Conservation (phyloP, 2,329 filamentous ascomycete genomes). For the Penicillium polonicum region DNA sequence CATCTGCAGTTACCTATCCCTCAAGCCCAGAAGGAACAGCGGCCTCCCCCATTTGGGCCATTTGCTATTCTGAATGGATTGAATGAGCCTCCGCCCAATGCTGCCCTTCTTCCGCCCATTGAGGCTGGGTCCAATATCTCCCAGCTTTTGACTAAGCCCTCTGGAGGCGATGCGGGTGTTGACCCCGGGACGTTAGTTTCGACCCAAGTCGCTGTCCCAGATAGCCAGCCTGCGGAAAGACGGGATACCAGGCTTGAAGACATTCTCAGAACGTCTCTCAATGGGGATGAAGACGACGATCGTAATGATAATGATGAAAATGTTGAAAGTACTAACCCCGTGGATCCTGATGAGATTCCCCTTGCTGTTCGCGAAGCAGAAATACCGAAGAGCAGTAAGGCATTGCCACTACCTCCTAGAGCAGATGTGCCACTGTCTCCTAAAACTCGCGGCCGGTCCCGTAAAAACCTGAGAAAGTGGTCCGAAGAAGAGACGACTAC, state of each 20-base stretch:
- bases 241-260: slow-evolving; percentile 38
- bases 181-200: slow-evolving; percentile 24
- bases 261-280: slow-evolving; percentile 32
- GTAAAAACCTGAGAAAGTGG: slow-evolving; percentile 56
- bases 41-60: slow-evolving; percentile 45
- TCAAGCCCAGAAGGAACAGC: slow-evolving; percentile 46
- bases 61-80: slow-evolving; percentile 57
- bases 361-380: slow-evolving; percentile 11
- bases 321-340: slow-evolving; percentile 9
- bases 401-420: slow-evolving; percentile 9
- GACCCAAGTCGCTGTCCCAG: slow-evolving; percentile 14
- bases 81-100: slow-evolving; percentile 63
- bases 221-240: slow-evolving; percentile 30
- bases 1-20: slow-evolving; percentile 50
- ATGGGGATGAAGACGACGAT: slow-evolving; percentile 17
- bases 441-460: slow-evolving; percentile 41
- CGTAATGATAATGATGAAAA: slow-evolving; percentile 18
- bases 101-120: slow-evolving; percentile 61
- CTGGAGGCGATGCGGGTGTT: slow-evolving; percentile 25
- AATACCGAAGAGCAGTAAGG: not conserved
- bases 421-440: slow-evolving; percentile 30
- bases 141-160: slow-evolving; percentile 38
- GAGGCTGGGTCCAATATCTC: slow-evolving; percentile 48
- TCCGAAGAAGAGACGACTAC: slow-evolving; percentile 61
- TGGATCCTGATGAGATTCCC: slow-evolving; percentile 6